These are phyloP conservation scores for Limonium bicolor DNA, from an alignment of 148 eudicot genomes.

Conservation along the genomic window DNA sequence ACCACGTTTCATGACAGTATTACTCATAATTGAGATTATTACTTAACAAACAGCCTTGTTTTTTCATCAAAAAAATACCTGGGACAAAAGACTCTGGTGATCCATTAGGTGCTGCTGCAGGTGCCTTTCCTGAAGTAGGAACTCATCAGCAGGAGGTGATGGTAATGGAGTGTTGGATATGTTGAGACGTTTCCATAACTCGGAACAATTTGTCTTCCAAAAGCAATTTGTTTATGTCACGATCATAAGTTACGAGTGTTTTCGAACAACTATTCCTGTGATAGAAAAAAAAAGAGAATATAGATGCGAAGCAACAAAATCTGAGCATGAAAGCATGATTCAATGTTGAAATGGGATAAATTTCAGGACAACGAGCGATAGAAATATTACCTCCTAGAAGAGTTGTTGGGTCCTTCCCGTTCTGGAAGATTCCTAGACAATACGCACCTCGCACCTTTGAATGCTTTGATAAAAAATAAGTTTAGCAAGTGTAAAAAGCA, in stretches of 20 bases:
- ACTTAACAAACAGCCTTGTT: not conserved
- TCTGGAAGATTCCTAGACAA: constrained; percentile 86
- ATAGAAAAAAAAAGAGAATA: constrained; percentile 1
- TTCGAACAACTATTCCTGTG: constrained; percentile 75
- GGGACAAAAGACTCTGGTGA: constrained; percentile 15
- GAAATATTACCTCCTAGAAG: constrained; percentile 70
- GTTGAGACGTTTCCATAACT: constrained; percentile 64
- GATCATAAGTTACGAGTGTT: constrained; percentile 88
- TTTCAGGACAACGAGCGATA: not conserved
- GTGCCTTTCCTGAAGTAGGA: constrained; percentile 23
- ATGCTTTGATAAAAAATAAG: constrained; percentile 31
- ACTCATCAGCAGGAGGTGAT: constrained; percentile 16
- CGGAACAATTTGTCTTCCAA: constrained; percentile 97
- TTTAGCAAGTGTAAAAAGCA: not conserved
- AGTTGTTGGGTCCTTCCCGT: constrained; percentile 84
- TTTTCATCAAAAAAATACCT: constrained; percentile 22
- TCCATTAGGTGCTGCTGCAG: constrained; percentile 32
- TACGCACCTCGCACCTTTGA: constrained; percentile 77
- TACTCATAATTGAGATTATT: not conserved
- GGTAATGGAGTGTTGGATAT: constrained; percentile 26
- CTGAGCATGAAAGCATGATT: not conserved
- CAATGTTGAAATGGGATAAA: not conserved
- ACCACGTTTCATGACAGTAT: not conserved
- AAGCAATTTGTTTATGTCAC: constrained; percentile 70
- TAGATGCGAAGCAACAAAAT: constrained; percentile 8